Conservation (phyloP, 352 stramenopile genomes). For the Thraustochytrium sp. region DNA sequence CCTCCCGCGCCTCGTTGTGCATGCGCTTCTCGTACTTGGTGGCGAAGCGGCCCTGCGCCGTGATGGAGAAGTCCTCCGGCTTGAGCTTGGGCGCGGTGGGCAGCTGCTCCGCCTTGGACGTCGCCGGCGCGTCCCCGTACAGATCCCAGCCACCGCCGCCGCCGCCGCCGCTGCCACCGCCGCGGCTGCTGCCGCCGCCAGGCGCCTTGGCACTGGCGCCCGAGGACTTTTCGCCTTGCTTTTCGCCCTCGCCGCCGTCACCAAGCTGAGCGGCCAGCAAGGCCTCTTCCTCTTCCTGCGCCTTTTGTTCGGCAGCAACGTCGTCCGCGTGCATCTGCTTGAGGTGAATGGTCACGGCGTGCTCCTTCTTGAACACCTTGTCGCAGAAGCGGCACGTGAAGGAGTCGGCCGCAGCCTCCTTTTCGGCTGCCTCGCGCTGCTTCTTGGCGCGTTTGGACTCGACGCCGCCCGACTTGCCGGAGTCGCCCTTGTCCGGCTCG, state of each 20-base stretch:
- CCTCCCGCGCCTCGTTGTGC: constrained; percentile 40
- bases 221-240: neutral
- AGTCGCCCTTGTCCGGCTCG: constrained; percentile 45
- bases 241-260: neutral
- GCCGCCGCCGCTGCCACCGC: neutral
- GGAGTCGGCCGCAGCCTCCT: neutral
- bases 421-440: constrained; percentile 4
- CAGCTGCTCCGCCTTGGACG: neutral
- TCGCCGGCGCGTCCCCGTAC: neutral
- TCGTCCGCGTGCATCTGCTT: constrained; percentile 47
- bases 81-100: neutral
- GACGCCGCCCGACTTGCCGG: neutral
- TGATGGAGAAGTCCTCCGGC: constrained; percentile 29
- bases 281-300: neutral
- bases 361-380: constrained; percentile 51
- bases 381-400: constrained; percentile 48
- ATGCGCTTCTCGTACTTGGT: constrained; percentile 50
- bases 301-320: constrained; percentile 15
- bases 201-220: neutral
- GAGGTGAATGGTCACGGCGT: constrained; percentile 45
- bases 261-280: neutral
- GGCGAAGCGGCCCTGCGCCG: constrained; percentile 39
- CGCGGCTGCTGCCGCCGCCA: neutral
- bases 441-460: constrained; percentile 35
- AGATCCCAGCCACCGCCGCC: neutral